Evolutionary conservation across 2,329 filamentous ascomycete species (phyloP).

Genomic region (Fusarium udum): DNA sequence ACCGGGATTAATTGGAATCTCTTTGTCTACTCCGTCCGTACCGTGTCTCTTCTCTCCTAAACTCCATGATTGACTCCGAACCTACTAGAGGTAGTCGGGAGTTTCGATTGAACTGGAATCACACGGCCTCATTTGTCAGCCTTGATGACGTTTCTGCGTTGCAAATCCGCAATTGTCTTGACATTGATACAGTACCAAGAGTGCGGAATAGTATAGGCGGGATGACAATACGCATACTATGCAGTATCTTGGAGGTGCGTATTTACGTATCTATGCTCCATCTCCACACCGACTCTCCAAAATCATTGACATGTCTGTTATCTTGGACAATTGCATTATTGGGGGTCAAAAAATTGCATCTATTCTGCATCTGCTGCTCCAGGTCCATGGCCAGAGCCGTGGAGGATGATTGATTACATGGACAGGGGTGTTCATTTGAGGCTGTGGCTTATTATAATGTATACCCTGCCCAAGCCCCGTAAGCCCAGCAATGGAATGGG

Average conservation of each 20-base stretch:
- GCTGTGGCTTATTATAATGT: conserved; percentile 37
- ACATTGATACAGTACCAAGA: neutral
- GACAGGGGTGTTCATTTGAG: conserved; percentile 21
- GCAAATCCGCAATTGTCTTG: neutral
- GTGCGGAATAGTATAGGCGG: neutral
- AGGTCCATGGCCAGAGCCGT: conserved; percentile 15
- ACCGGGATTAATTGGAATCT: conserved; percentile 9
- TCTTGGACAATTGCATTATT: neutral
- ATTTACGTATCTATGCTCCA: conserved; percentile 26
- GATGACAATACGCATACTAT: conserved; percentile 11
- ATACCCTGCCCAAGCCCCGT: conserved; percentile 28
- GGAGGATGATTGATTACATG: conserved; percentile 13
- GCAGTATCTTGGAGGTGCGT: conserved; percentile 1
- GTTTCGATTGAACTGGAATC: conserved; percentile 3
- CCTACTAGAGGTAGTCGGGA: neutral
- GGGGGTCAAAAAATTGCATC: conserved; percentile 1
- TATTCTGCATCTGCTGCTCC: neutral
- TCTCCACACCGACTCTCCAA: neutral
- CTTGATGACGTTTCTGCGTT: conserved; percentile 14
- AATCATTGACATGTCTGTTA: neutral
- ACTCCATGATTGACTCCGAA: conserved; percentile 2
- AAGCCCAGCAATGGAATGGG: conserved; percentile 13
- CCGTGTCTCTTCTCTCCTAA: neutral
- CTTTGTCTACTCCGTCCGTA: neutral
- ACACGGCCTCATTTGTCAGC: conserved; percentile 9